Base-by-base conservation (phyloP, 345 rosid species). In the Lepidium africanum region DNA sequence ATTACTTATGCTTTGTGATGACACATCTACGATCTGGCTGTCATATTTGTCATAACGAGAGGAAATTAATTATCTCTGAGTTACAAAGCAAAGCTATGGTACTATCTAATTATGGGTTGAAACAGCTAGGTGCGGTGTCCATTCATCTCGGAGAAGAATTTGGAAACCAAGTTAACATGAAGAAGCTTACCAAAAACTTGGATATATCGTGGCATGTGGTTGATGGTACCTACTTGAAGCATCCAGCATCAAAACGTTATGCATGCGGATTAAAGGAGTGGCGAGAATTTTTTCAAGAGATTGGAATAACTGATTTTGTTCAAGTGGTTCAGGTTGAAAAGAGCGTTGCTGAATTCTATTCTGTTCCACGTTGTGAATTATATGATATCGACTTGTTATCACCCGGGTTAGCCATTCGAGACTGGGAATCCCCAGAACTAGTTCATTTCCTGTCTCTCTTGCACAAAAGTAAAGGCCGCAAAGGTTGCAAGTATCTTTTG, bases 381-480 rank as follows among this genome's bases (percentile, higher is more conserved):
- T 62, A 67, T 64, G 81, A 77, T 70, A 35, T 48, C 54, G 78
- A 69, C 42, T 69, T 74, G 54, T 38, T 82, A 63, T 72, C 81
- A 35, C 71, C 79, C 1, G 77, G 71, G 45, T 74, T 76, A 70
- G 48, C 71, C 62, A 88, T 71, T 35, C 81, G 67, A 75, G 98
- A 93, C 81, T 93, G 98, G 98, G 96, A 85, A 76, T 93, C 98
- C 51, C 58, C 57, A 32, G 98, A 93, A 78, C 73, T 90, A 63
- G 84, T 66, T 53, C 66, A 77, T 54, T 61, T 93, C 16, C 77
- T 93, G 65, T 81, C 85, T 17, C 39, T 49, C 36, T 66, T 88
- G 80, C 78, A 80, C 61, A 40, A 45, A 30, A 73, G 52, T 66
- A 81, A 84, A 63, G 76, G 82, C 76, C 71, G 19, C n/a, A 80